A percentile compares a stretch with the other conserved stretches of the same genome.
Conservation (phyloP, 1,284 basidiomycete species). For the Fomes fomentarius region DNA sequence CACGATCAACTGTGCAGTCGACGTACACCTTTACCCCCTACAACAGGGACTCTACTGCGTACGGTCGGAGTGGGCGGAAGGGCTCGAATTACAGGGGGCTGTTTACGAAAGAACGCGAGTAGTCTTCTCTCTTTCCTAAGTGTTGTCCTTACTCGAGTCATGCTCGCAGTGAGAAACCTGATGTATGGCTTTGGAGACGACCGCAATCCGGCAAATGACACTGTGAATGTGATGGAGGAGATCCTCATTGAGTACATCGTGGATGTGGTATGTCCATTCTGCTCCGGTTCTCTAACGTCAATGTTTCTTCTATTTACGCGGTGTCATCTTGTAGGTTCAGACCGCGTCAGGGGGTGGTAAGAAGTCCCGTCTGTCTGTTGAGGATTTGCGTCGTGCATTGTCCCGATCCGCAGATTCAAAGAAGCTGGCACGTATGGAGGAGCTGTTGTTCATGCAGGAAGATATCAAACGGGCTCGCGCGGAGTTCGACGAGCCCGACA, state of each 20-base stretch:
- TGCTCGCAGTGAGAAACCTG: constrained; percentile 70
- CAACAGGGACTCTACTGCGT: constrained; percentile 50
- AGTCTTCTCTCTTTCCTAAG: not conserved
- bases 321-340: constrained; percentile 32
- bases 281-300: constrained; percentile 14
- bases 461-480: constrained; percentile 88
- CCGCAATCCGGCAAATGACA: constrained; percentile 83
- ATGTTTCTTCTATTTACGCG: not conserved
- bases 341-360: constrained; percentile 69
- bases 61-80: constrained; percentile 49
- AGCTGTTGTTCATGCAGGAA: constrained; percentile 89
- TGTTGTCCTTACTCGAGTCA: constrained; percentile 1
- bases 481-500: constrained; percentile 73
- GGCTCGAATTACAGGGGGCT: constrained; percentile 69
- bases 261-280: constrained; percentile 68
- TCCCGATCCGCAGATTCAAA: constrained; percentile 81
- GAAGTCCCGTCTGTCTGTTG: constrained; percentile 75
- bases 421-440: constrained; percentile 88
- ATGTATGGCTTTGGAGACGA: constrained; percentile 98
- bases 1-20: constrained; percentile 21
- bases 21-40: constrained; percentile 55
- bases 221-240: constrained; percentile 92
- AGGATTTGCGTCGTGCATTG: constrained; percentile 78
- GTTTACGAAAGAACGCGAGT: constrained; percentile 80
- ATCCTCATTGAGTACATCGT: constrained; percentile 91